Percentiles rank a stretch among this genome's conserved stretches.
Evolutionary conservation across 768 basidiomycete genomes (phyloP).

Genomic region (Erythrobasidium yunnanense): DNA sequence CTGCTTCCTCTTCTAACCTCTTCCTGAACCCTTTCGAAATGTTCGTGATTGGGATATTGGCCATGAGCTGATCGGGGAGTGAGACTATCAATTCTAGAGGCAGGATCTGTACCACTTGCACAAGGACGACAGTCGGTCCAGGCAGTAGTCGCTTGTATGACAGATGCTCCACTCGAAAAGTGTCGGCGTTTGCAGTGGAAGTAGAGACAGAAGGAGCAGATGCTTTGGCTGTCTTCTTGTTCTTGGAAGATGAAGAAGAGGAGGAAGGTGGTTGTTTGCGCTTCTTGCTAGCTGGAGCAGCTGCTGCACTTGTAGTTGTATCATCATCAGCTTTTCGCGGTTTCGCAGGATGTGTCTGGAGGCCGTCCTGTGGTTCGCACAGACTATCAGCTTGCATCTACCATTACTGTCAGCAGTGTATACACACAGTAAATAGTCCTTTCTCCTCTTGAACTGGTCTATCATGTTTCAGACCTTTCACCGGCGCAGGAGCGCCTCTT

Average conservation of each 20-base stretch:
- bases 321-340: slow-evolving; percentile 28
- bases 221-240: too few relatives aligned
- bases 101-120: slow-evolving; percentile 73
- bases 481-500: slow-evolving; percentile 15
- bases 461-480: background rate
- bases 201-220: slow-evolving; percentile 32
- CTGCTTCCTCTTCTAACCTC: slow-evolving; percentile 51
- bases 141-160: slow-evolving; percentile 82
- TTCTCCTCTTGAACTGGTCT: slow-evolving; percentile 5
- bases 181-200: slow-evolving; percentile 30
- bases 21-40: slow-evolving; percentile 67
- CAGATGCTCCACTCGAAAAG: slow-evolving; percentile 71
- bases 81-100: slow-evolving; percentile 84
- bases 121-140: slow-evolving; percentile 70
- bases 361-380: background rate
- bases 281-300: slow-evolving; percentile 42
- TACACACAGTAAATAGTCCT: slow-evolving; percentile 8
- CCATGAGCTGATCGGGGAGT: slow-evolving; percentile 87
- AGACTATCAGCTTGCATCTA: background rate
- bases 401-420: background rate
- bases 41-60: slow-evolving; percentile 86
- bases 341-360: background rate
- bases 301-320: slow-evolving; percentile 25
- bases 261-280: slow-evolving; percentile 38
- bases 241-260: slow-evolving; percentile 32